phyloP scores from a whole-genome alignment of 352 stramenopile species.

The Phytophthora cactorum region DNA sequence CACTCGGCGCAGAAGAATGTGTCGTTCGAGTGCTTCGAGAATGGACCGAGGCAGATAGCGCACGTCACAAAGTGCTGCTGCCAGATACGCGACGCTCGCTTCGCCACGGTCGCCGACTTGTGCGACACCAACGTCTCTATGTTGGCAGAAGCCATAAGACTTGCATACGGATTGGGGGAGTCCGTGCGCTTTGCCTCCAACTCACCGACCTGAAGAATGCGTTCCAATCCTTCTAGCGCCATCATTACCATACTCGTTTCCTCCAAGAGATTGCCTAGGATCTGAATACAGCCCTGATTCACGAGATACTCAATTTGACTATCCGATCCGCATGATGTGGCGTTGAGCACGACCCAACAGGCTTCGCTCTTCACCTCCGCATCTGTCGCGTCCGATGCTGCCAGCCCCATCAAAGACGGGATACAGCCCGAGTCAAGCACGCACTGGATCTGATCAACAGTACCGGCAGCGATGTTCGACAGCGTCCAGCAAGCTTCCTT shows the following conservation, averaged over 20 bases:
- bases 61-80: constrained; percentile 98
- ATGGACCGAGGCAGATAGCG: constrained; percentile 95
- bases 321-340: constrained; percentile 97
- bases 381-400: constrained; percentile 92
- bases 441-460: constrained; percentile 97
- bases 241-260: constrained; percentile 99
- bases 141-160: constrained; percentile 89
- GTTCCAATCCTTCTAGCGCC: constrained; percentile 97
- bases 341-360: constrained; percentile 99
- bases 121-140: constrained; percentile 95
- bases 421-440: constrained; percentile 97
- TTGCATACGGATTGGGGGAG: constrained; percentile 89
- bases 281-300: constrained; percentile 89
- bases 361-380: constrained; percentile 98
- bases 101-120: constrained; percentile 94
- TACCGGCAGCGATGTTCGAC: constrained; percentile 98
- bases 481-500: constrained; percentile 97
- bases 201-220: constrained; percentile 96
- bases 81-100: constrained; percentile 97
- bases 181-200: constrained; percentile 86
- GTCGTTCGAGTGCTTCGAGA: constrained; percentile 95
- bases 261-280: constrained; percentile 92
- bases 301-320: constrained; percentile 93
- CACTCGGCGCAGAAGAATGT: constrained; percentile 98
- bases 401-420: constrained; percentile 93